These are phyloP conservation scores for Candida khao-thaluensis DNA, from an alignment of 805 yeast species.

Conservation along the genomic window DNA sequence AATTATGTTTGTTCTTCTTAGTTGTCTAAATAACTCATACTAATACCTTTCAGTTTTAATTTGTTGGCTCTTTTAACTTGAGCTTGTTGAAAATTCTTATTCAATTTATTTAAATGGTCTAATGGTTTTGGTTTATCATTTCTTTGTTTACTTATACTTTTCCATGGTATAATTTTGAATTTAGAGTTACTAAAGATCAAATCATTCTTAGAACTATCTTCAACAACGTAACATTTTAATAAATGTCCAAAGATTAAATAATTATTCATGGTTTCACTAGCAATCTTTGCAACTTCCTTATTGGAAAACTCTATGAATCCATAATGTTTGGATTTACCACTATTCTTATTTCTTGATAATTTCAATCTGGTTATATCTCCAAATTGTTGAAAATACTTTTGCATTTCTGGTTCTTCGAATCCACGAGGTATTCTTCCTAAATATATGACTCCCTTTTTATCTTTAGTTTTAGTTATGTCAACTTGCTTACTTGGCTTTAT, in stretches of 20 bases:
- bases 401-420: conserved; percentile 78
- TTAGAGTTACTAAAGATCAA: conserved; percentile 60
- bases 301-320: conserved; percentile 77
- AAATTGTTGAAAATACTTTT: conserved; percentile 83
- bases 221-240: conserved; percentile 58
- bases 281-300: conserved; percentile 76
- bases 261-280: conserved; percentile 95
- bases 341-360: conserved; percentile 82
- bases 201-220: conserved; percentile 55
- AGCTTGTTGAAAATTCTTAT: conserved; percentile 43
- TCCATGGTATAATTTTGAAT: conserved; percentile 61
- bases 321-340: conserved; percentile 78
- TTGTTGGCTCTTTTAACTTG: conserved; percentile 46
- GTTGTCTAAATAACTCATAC: conserved; percentile 21
- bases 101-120: conserved; percentile 55
- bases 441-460: conserved; percentile 67
- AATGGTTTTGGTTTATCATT: conserved; percentile 58
- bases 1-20: no score
- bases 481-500: conserved; percentile 20
- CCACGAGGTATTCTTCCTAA: conserved; percentile 93
- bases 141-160: conserved; percentile 49
- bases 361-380: conserved; percentile 79
- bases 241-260: conserved; percentile 86
- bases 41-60: conserved; percentile 59
- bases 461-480: conserved; percentile 16